Conservation (phyloP, 257 asterid genomes). For the Solanum paucissectum region DNA sequence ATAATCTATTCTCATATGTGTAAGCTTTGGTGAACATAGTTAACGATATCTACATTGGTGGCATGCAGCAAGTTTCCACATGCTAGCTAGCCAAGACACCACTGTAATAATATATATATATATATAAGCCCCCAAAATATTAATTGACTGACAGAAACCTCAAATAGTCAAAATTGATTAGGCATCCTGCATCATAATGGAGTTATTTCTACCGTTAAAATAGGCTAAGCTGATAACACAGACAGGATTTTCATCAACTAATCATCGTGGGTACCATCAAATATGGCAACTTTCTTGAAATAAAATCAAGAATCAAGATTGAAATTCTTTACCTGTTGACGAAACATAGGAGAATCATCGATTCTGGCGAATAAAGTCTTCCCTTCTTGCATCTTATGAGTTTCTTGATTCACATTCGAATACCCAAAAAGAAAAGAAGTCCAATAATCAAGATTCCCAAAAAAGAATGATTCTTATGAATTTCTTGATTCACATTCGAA, state of each 20-base stretch:
- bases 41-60: neutral
- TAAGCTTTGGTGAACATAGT: neutral
- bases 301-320: neutral
- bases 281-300: neutral
- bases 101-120: neutral
- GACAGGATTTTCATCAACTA: neutral
- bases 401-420: neutral
- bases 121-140: neutral
- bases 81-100: neutral
- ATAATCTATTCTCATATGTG: neutral
- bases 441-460: neutral
- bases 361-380: conserved; percentile 59
- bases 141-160: neutral
- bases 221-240: neutral
- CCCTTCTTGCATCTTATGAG: conserved; percentile 40
- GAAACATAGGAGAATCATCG: conserved; percentile 97
- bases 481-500: neutral
- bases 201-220: neutral
- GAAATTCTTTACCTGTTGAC: conserved; percentile 64
- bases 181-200: neutral
- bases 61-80: neutral
- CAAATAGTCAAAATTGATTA: neutral
- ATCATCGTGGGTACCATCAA: neutral
- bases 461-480: neutral
- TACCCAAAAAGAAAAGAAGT: neutral